phyloP scores from a whole-genome alignment of 768 basidiomycete genomes.

The Tephrocybe sp. region DNA sequence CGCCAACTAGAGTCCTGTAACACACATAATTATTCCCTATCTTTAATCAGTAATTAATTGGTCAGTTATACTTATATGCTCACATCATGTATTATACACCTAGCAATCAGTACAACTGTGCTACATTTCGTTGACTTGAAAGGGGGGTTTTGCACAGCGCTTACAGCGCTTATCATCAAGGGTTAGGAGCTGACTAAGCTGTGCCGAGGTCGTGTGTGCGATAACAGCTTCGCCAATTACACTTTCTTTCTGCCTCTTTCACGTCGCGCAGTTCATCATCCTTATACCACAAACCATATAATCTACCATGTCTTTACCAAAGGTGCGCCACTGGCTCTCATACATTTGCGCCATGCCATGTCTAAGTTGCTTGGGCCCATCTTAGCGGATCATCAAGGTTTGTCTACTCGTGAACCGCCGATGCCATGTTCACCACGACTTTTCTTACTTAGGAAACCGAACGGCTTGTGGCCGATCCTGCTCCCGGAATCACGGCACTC shows the following conservation, averaged over 20 bases:
- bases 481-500: conserved; percentile 92
- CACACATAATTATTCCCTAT: neutral
- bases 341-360: neutral
- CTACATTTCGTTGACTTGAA: neutral
- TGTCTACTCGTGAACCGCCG: conserved; percentile 12
- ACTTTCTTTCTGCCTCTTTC: conserved; percentile 5
- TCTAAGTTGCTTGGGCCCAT: neutral
- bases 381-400: conserved; percentile 54
- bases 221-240: conserved; percentile 6
- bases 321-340: conserved; percentile 32
- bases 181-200: conserved; percentile 16
- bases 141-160: no score
- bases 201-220: conserved; percentile 5
- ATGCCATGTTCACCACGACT: conserved; percentile 9
- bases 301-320: conserved; percentile 48
- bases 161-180: no score
- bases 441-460: conserved; percentile 80
- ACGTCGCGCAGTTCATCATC: conserved; percentile 1
- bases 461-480: conserved; percentile 92
- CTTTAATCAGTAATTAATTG: neutral
- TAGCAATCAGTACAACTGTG: neutral
- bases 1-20: neutral
- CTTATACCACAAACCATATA: conserved; percentile 11
- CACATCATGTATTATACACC: neutral
- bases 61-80: neutral